A percentile compares a stretch with the other conserved stretches of the same genome.
Conservation (phyloP, 164 flowering plant genomes). For the Dillenia turbinata region DNA sequence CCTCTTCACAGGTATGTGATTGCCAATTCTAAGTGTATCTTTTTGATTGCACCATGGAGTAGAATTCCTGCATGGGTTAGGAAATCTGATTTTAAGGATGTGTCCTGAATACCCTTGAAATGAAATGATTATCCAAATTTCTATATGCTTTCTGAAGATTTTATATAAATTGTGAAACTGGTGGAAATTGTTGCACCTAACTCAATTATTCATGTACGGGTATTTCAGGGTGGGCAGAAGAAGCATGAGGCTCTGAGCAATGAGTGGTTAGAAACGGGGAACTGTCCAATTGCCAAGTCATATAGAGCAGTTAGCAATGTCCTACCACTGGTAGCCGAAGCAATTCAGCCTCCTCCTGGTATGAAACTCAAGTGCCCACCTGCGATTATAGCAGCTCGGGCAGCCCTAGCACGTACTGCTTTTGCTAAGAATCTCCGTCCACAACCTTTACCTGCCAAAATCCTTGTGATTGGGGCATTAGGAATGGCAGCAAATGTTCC, state of each 20-base stretch:
- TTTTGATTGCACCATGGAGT: not conserved
- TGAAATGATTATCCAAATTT: too few relatives aligned
- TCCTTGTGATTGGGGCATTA: conserved; percentile 75
- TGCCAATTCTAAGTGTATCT: not conserved
- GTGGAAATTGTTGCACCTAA: too few relatives aligned
- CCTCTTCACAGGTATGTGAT: conserved; percentile 55
- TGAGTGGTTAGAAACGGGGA: conserved; percentile 89
- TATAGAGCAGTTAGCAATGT: conserved; percentile 80
- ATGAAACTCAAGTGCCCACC: conserved; percentile 81
- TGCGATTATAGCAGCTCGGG: conserved; percentile 86
- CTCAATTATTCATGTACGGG: not conserved
- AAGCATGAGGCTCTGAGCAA: conserved; percentile 86
- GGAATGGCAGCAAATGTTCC: conserved; percentile 99
- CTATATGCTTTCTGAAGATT: too few relatives aligned
- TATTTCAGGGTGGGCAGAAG: conserved; percentile 52
- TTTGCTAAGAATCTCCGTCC: conserved; percentile 85
- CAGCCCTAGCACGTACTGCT: conserved; percentile 82
- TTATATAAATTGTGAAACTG: too few relatives aligned
- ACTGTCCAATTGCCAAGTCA: conserved; percentile 96
- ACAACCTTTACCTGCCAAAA: conserved; percentile 76
- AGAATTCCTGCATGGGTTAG: too few relatives aligned
- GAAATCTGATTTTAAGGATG: too few relatives aligned
- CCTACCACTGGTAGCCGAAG: conserved; percentile 84
- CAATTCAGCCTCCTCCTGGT: conserved; percentile 74
- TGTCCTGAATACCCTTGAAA: too few relatives aligned